Percentiles rank a stretch among this genome's conserved stretches.
Evolutionary conservation across 495 filamentous ascomycete genomes (phyloP).

Genomic region (Sphaerosporella brunnea): DNA sequence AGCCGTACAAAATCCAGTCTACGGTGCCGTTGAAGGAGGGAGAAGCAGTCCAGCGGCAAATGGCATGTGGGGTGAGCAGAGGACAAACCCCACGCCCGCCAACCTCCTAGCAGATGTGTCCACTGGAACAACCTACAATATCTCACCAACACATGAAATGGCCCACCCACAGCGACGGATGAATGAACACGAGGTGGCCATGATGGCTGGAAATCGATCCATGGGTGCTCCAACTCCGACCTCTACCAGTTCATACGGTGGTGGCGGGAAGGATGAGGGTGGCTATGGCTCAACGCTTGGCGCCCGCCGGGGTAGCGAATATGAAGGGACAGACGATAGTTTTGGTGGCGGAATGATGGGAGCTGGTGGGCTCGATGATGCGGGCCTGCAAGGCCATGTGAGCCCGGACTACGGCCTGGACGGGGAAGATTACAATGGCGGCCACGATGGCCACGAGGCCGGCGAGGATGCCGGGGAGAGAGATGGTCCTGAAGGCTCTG

Average conservation of each 20-base stretch:
- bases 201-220: conserved; percentile 5
- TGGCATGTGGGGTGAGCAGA: background rate
- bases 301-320: conserved; percentile 4
- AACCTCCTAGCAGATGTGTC: background rate
- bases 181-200: conserved; percentile 5
- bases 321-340: conserved; percentile 4
- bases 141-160: conserved; percentile 6
- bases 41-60: conserved; percentile 2
- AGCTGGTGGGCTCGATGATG: background rate
- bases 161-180: conserved; percentile 5
- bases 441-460: background rate
- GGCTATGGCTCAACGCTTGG: background rate
- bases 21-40: background rate
- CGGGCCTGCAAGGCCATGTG: background rate
- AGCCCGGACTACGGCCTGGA: conserved; percentile 3
- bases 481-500: background rate
- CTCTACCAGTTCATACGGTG: conserved; percentile 6
- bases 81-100: background rate
- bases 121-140: conserved; percentile 1
- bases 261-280: background rate
- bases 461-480: background rate
- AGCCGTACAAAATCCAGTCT: background rate
- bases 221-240: conserved; percentile 6
- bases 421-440: conserved; percentile 1
- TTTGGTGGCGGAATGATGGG: conserved; percentile 3